Evolutionary conservation across 768 basidiomycete species (phyloP), one percentile per base, ranked within the genome.

Genomic region (Coprinopsis strossmayeri): DNA sequence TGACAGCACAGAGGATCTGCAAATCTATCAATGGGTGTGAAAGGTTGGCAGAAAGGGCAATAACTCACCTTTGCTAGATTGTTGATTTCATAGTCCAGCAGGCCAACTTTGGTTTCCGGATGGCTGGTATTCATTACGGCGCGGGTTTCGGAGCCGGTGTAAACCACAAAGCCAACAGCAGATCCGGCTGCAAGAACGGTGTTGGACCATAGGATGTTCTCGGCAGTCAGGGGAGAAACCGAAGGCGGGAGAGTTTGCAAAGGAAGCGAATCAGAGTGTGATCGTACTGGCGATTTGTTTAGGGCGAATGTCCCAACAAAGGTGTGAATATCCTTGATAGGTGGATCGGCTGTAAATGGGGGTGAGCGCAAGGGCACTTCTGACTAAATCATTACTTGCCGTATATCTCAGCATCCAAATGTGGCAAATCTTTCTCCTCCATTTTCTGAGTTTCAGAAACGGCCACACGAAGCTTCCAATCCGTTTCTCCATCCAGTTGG

Each of bases 101-200:
- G 61, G 2, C 96, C 96, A 39, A 90, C 79, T 64, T 99, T 99
- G 1, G 94, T 98, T 56, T 84, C 86, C 0, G 96, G 94, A 66
- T 95, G 92, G 57, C 90, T 93, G 3, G 96, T 99, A 57, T 99
- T 99, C 91, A 99, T 92, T 20, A 97, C 95, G 1, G 96, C 96
- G 48, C 96, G 74, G 5, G 95, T 98, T 64, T 99, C 94, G 0
- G 84, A 68, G 0, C 96, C 96, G 1, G 96, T 98, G 62, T 97
- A 99, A 2, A 96, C 76, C 18, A 99, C 83, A 48, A 98, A 84
- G 2, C 94, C 93, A 32, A 98, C 78, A 0, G 91, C 93, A 20
- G 85, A 85, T 1, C 95, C 96, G 0, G 96, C 91, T 17, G 96
- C 95, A 25, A 99, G 76, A 2, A 99, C 96, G 0, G 96, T 98